Evolutionary conservation across 257 asterid genomes (phyloP).

Genomic region (Solanum okadae): DNA sequence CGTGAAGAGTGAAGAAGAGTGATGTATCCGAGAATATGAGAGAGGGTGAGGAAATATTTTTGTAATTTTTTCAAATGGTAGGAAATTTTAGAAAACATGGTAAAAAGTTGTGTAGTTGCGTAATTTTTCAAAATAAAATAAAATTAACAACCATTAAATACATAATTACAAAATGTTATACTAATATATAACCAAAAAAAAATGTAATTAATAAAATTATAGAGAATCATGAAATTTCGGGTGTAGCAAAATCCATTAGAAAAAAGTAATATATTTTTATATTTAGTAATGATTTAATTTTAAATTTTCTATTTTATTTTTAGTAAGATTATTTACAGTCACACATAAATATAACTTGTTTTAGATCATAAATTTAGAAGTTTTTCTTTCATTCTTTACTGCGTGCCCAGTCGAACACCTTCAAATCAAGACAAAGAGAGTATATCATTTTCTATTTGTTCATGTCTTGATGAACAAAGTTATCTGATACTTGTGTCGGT

Average conservation of each 20-base stretch:
- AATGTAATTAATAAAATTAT: not conserved
- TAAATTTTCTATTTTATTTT: not conserved
- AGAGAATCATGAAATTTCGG: not conserved
- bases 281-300: not conserved
- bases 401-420: not conserved
- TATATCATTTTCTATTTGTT: not conserved
- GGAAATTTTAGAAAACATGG: too few species aligned
- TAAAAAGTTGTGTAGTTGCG: too few species aligned
- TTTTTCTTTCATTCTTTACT: not conserved
- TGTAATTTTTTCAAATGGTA: too few species aligned
- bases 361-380: not conserved
- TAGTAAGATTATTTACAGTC: not conserved
- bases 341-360: not conserved
- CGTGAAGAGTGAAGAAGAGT: too few species aligned
- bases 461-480: not conserved
- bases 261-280: not conserved
- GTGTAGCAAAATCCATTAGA: not conserved
- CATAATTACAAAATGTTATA: not conserved
- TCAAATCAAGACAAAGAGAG: not conserved
- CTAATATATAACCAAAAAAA: not conserved
- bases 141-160: not conserved
- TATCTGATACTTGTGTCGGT: not conserved
- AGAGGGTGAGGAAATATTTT: too few species aligned
- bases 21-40: too few species aligned
- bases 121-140: too few species aligned